Evolutionary conservation across 176 grass and related monocot genomes (phyloP).

Genomic region (Ensete ventricosum): DNA sequence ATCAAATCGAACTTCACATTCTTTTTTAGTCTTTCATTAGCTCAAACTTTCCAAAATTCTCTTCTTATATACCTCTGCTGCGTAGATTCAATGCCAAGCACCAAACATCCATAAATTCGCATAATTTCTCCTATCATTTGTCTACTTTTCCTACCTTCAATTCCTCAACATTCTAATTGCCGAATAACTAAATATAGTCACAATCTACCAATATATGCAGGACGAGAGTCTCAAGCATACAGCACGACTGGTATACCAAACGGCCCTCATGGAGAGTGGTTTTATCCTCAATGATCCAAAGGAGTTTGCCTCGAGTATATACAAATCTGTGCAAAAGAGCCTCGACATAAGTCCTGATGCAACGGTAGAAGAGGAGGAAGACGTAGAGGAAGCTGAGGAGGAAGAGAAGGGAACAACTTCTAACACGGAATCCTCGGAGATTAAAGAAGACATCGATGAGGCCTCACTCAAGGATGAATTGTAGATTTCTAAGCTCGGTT

Average conservation of each 20-base stretch:
- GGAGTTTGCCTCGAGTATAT: constrained; percentile 83
- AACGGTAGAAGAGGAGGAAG: constrained; percentile 61
- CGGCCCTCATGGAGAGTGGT: constrained; percentile 89
- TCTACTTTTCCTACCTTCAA: no score
- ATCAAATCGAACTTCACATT: not conserved
- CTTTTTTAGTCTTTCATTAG: not conserved
- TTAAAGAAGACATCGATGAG: constrained; percentile 1
- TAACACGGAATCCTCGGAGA: constrained; percentile 17
- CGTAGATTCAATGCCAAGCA: no score
- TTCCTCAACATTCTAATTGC: no score
- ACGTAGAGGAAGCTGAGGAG: constrained; percentile 48
- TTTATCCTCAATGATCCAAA: constrained; percentile 72
- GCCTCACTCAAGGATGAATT: constrained; percentile 71
- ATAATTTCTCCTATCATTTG: no score
- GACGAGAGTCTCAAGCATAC: constrained; percentile 55
- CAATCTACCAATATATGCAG: constrained; percentile 16
- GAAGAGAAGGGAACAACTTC: constrained; percentile 44
- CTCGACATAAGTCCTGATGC: constrained; percentile 66
- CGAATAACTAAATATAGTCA: no score
- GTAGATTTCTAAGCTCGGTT: constrained; percentile 20
- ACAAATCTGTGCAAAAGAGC: constrained; percentile 92
- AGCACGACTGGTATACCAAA: constrained; percentile 76
- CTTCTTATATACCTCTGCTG: no score
- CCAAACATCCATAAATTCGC: no score
- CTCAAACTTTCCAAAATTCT: not conserved